Base-by-base conservation (phyloP, 306 rosid genomes). In the Acmispon strigosus region DNA sequence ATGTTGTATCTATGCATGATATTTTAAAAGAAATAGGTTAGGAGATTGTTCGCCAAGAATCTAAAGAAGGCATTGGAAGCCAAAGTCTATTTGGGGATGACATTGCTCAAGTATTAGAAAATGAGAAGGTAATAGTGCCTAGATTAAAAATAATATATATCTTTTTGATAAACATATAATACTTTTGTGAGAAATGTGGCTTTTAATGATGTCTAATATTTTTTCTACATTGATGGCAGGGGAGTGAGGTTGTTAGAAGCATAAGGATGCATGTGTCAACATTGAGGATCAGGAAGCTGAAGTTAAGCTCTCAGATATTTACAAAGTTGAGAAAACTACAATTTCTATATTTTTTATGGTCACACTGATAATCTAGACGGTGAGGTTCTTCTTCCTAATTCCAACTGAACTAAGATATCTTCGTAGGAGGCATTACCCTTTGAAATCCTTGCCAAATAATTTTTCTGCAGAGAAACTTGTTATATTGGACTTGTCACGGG, bases 21-120 rank as follows among this genome's bases (percentile, higher is more conserved):
- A 54, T 66, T 7, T n/a, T 75, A 5, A 60, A 47, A 56, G 79
- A 75, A 65, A 75, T 59, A 42, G 79, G 11, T 10, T 20, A 61
- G 53, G 80, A 75, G 42, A 75, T 66, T 14, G 59, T 75, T 56
- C 32, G 45, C 5, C 44, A 44, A 14, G 74, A 66, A 57, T 65
- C 66, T 53, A 10, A 2, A 32, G 42, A 44, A 44, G 44, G 29
- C 9, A 67, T 68, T 7, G 52, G 27, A 34, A 45, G 7, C 13
- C 41, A 42, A 11, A 67, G 52, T n/a, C 44, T 45, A n/a, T 39
- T 75, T 1, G 8, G 48, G 51, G 74, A 66, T 32, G 80, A 65
- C 13, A 45, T 75, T 45, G 19, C 9, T 75, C 15, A 55, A 3
- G 58, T 65, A 37, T 17, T 63, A 9, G 1, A 61, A 50, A 29